Conservation (phyloP, 805 yeast genomes). For the Diddensiella caesifluorescens region DNA sequence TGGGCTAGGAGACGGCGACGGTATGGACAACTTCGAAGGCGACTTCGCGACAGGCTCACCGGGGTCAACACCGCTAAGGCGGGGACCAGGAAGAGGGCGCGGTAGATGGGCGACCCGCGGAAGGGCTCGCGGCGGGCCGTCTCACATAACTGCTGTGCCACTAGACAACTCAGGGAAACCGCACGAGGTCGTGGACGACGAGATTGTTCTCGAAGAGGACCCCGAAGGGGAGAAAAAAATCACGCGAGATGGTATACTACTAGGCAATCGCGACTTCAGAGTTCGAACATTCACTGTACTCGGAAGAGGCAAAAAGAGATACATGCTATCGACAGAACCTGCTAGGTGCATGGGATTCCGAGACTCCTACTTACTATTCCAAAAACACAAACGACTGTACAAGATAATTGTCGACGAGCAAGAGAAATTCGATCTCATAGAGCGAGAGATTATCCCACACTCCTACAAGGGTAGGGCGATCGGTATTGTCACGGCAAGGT, state of each 20-base stretch:
- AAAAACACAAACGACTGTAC: slow-evolving; percentile 71
- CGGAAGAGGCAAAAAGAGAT: slow-evolving; percentile 64
- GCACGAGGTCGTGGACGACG: slow-evolving; percentile 62
- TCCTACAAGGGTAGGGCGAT: slow-evolving; percentile 88
- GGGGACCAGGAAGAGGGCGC: slow-evolving; percentile 16
- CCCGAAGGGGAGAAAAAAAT: slow-evolving; percentile 74
- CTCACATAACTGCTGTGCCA: slow-evolving; percentile 33
- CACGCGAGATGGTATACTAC: slow-evolving; percentile 57
- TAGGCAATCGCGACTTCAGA: slow-evolving; percentile 69
- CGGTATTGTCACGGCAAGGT: slow-evolving; percentile 84
- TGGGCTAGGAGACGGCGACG: slow-evolving; percentile 15
- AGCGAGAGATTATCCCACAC: slow-evolving; percentile 75
- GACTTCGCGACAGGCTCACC: slow-evolving; percentile 7
- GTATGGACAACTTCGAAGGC: slow-evolving; percentile 7
- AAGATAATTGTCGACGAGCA: slow-evolving; percentile 68
- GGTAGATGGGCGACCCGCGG: slow-evolving; percentile 18
- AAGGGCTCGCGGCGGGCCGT: slow-evolving; percentile 20
- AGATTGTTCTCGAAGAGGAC: slow-evolving; percentile 71
- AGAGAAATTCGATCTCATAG: slow-evolving; percentile 78
- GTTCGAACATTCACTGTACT: slow-evolving; percentile 39
- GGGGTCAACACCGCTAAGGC: slow-evolving; percentile 16
- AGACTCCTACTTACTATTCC: slow-evolving; percentile 84
- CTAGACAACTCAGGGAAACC: slow-evolving; percentile 68
- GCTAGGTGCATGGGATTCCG: slow-evolving; percentile 93
- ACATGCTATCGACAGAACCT: slow-evolving; percentile 93